phyloP scores from a whole-genome alignment of 2,329 filamentous ascomycete genomes.

The Sclerotinia subarctica region DNA sequence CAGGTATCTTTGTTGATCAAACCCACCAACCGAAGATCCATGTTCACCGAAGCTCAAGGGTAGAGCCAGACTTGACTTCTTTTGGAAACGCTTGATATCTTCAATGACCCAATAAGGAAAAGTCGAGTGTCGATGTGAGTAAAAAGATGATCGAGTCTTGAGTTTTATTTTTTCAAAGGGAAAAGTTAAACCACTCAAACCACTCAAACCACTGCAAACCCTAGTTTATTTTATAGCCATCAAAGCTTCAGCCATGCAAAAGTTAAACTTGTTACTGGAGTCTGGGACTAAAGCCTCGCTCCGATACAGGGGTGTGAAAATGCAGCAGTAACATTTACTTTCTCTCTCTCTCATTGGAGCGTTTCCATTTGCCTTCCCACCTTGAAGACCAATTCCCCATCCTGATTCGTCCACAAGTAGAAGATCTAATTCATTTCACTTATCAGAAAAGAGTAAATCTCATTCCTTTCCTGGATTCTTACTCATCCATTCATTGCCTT shows the following conservation, averaged over 20 bases:
- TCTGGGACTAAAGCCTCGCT: no score
- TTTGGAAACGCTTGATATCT: not conserved
- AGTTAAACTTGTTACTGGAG: not conserved
- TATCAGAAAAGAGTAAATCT: not conserved
- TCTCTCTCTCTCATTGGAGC: not conserved
- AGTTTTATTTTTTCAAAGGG: not conserved
- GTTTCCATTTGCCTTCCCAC: not conserved
- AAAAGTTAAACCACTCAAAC: not conserved
- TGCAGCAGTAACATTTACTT: no score
- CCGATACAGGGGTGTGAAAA: no score
- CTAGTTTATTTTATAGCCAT: not conserved
- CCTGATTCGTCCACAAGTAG: not conserved
- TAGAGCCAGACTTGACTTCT: not conserved
- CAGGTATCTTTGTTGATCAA: slow-evolving; percentile 12
- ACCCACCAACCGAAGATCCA: not conserved
- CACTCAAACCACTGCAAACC: not conserved
- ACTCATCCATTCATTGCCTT: not conserved
- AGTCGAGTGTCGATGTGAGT: not conserved
- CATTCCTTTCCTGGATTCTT: not conserved
- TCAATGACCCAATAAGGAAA: not conserved
- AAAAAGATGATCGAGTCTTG: not conserved
- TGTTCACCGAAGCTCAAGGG: not conserved
- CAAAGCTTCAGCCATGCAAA: not conserved
- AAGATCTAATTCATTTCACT: not conserved
- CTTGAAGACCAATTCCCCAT: not conserved